phyloP scores from a whole-genome alignment of 495 filamentous ascomycete species.

The Neurospora hispaniola region DNA sequence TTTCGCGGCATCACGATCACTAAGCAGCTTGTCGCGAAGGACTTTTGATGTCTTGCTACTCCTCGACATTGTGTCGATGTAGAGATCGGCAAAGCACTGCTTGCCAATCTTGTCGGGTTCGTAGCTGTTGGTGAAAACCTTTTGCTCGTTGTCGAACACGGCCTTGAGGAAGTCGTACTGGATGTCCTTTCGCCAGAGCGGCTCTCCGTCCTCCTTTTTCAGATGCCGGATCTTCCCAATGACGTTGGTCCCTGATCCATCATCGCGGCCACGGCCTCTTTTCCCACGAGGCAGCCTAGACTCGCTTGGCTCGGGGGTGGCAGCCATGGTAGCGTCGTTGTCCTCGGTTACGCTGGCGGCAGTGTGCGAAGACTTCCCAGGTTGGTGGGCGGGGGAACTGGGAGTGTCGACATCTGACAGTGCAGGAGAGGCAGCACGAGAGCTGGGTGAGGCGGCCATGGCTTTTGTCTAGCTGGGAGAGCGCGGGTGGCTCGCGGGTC shows the following conservation, averaged over 20 bases:
- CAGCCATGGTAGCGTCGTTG: constrained; percentile 24
- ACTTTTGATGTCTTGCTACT: constrained; percentile 99
- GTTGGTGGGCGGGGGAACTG: constrained; percentile 19
- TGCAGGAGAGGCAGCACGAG: constrained; percentile 9
- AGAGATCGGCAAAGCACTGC: constrained; percentile 88
- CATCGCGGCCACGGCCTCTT: constrained; percentile 23
- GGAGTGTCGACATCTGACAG: constrained; percentile 21
- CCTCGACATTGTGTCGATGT: constrained; percentile 95
- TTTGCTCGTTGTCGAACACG: constrained; percentile 77
- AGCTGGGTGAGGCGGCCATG: constrained; percentile 27
- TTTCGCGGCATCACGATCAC: constrained; percentile 80
- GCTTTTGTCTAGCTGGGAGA: neutral
- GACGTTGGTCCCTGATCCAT: constrained; percentile 28
- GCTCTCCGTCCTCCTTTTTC: constrained; percentile 96
- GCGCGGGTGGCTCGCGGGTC: neutral
- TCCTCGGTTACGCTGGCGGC: constrained; percentile 21
- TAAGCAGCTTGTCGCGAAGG: constrained; percentile 89
- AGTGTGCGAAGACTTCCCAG: neutral
- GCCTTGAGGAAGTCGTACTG: constrained; percentile 89
- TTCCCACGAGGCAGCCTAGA: constrained; percentile 19
- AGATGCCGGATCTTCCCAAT: constrained; percentile 89
- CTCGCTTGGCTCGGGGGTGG: constrained; percentile 24
- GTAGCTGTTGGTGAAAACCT: constrained; percentile 82
- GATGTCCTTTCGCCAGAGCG: constrained; percentile 94
- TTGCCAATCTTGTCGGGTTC: constrained; percentile 56